Base-by-base conservation (phyloP, 345 rosid genomes). In the Murraya koenigii region DNA sequence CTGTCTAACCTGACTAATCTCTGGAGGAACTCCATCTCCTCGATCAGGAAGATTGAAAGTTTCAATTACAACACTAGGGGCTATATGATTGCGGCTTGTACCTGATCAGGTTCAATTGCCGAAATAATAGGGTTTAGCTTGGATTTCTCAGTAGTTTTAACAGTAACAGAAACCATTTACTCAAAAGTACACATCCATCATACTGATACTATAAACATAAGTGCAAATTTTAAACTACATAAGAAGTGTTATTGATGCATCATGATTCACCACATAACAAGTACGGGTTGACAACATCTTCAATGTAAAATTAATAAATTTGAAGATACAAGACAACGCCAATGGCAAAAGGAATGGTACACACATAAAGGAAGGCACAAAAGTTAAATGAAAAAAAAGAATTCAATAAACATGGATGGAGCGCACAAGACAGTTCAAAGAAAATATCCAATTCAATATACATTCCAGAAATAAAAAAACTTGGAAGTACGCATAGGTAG, bases 1-100 rank as follows among this genome's bases (percentile, higher is more conserved):
- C 56, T 78, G 44, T 47, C 84, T 84, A 78, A 90, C 97, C 93
- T 88, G 87, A 82, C 90, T 82, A 71, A 90, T 83, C 78, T 92
- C 93, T 9, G 90, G 94, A 49, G 89, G 89, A 83, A 90, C 90
- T 77, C 86, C 89, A 75, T 90, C 94, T 55, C 94, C 94, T 81
- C 85, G 90, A 73, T 92, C 94, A 66, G 94, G 90, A 78, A 89
- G 60, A 75, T 84, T 90, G 74, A 89, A 84, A 69, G 93, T 86
- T 84, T 89, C 97, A 75, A 92, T 88, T 49, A 88, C 86, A 69
- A 90, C 87, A 75, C 90, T 81, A 63, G 97, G 89, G 71, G 82
- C 62, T 73, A 77, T 73, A 70, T 84, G 89, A 32, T 79, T 62
- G 28, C 28, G 88, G 83, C 85, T 75, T 75, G 88, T 56, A 72